Conservation (phyloP, 2,329 filamentous ascomycete genomes). For the Ophiosphaerella narmari region DNA sequence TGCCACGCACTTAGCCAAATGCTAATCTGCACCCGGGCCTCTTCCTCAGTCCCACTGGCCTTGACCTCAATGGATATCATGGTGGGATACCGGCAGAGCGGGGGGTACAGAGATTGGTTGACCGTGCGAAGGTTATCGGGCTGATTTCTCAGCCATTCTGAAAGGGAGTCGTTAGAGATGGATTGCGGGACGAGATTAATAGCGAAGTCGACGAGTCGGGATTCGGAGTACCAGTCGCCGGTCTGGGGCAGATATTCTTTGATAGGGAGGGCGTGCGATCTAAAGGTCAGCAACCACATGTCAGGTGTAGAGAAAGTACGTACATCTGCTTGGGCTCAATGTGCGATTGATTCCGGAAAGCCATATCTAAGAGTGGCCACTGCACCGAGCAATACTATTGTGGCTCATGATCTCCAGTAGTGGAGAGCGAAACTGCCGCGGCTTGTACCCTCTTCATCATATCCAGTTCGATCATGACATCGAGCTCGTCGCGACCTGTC, state of each 20-base stretch:
- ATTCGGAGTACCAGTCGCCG: slow-evolving; percentile 10
- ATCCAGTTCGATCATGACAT: no score
- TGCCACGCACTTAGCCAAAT: slow-evolving; percentile 14
- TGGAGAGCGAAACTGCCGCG: slow-evolving; percentile 7
- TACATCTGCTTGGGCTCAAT: no score
- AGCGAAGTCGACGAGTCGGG: slow-evolving; percentile 12
- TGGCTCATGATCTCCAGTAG: slow-evolving; percentile 7
- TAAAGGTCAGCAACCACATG: slow-evolving; percentile 7
- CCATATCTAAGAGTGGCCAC: slow-evolving; percentile 8
- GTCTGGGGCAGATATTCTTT: slow-evolving; percentile 9
- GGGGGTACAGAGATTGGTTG: slow-evolving; percentile 11
- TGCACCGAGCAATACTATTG: slow-evolving; percentile 14
- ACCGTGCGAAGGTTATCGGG: slow-evolving; percentile 10
- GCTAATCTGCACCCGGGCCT: slow-evolving; percentile 13
- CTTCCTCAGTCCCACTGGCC: slow-evolving; percentile 11
- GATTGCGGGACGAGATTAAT: slow-evolving; percentile 13
- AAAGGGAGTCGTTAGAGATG: slow-evolving; percentile 9
- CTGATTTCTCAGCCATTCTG: slow-evolving; percentile 10
- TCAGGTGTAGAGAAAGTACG: neutral
- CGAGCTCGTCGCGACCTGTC: no score
- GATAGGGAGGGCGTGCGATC: slow-evolving; percentile 13
- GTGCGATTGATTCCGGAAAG: no score
- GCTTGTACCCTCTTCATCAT: no score
- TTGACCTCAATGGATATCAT: slow-evolving; percentile 12
- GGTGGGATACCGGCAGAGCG: slow-evolving; percentile 9